Conservation (phyloP, 306 rosid genomes). For the Quercus rubra region DNA sequence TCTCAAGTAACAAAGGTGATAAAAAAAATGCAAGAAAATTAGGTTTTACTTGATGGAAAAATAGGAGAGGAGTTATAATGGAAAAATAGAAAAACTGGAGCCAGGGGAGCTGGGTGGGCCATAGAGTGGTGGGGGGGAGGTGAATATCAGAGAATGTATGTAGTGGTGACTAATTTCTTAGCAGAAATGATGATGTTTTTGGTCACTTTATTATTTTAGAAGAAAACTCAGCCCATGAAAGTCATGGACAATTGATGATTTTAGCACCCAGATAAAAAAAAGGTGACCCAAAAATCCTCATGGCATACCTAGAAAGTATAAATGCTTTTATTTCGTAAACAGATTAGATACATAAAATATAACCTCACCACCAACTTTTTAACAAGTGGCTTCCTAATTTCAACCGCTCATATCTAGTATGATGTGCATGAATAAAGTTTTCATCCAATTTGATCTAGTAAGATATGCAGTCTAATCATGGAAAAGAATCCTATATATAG, state of each 20-base stretch:
- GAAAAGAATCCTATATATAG: not conserved
- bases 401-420: no score
- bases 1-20: not conserved
- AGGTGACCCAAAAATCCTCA: conserved; percentile 4
- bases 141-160: conserved; percentile 37
- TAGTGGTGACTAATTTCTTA: conserved; percentile 36
- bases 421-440: not conserved
- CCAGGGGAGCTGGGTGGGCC: conserved; percentile 45
- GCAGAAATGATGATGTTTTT: conserved; percentile 49
- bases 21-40: not conserved
- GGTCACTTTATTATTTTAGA: conserved; percentile 28
- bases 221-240: conserved; percentile 29
- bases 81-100: conserved; percentile 14
- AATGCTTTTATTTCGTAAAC: not conserved
- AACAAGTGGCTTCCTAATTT: not conserved
- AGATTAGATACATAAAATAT: not conserved
- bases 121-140: conserved; percentile 4
- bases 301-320: not conserved
- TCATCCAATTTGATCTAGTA: not conserved
- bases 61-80: not conserved
- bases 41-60: not conserved
- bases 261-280: conserved; percentile 25
- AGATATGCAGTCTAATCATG: not conserved
- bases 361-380: not conserved
- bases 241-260: conserved; percentile 29